These are phyloP conservation scores for Wolfiporia cocos DNA, from an alignment of 1,284 basidiomycete genomes.

Conservation along the genomic window DNA sequence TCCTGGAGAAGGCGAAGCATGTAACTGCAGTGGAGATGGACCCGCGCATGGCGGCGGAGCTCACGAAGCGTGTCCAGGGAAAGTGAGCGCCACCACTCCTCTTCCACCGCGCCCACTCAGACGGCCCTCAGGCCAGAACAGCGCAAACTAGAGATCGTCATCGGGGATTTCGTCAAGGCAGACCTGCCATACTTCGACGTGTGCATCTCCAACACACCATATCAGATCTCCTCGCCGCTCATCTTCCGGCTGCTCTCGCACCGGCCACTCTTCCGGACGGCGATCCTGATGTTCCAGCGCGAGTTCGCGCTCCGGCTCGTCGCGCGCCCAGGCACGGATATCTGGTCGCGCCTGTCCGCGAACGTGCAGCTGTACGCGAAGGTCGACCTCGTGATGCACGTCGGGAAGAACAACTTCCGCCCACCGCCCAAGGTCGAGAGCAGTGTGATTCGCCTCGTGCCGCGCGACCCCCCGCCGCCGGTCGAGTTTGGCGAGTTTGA, in stretches of 20 bases:
- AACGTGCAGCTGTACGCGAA: constrained; percentile 97
- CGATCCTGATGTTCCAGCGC: constrained; percentile 99
- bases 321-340: constrained; percentile 76
- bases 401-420: constrained; percentile 93
- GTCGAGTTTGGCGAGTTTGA: constrained; percentile 98
- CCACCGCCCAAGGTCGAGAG: constrained; percentile 96
- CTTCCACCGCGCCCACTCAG: constrained; percentile 4
- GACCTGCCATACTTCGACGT: constrained; percentile 98
- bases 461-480: constrained; percentile 92
- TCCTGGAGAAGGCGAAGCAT: constrained; percentile 91
- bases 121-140: constrained; percentile 74
- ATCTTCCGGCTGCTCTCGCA: constrained; percentile 97
- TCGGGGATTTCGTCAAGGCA: constrained; percentile 97
- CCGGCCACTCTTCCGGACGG: constrained; percentile 88
- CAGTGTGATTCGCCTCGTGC: constrained; percentile 87
- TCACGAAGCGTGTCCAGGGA: constrained; percentile 96
- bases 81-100: constrained; percentile 56
- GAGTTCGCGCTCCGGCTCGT: constrained; percentile 95
- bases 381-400: constrained; percentile 96
- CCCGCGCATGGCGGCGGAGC: constrained; percentile 97
- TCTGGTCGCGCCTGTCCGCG: constrained; percentile 95
- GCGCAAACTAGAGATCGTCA: constrained; percentile 89
- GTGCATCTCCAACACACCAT: constrained; percentile 98
- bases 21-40: constrained; percentile 97
- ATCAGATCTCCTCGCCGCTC: constrained; percentile 98